These are phyloP conservation scores for Conticribra weissflogii DNA, from an alignment of 108 stramenopile species.

Conservation along the genomic window DNA sequence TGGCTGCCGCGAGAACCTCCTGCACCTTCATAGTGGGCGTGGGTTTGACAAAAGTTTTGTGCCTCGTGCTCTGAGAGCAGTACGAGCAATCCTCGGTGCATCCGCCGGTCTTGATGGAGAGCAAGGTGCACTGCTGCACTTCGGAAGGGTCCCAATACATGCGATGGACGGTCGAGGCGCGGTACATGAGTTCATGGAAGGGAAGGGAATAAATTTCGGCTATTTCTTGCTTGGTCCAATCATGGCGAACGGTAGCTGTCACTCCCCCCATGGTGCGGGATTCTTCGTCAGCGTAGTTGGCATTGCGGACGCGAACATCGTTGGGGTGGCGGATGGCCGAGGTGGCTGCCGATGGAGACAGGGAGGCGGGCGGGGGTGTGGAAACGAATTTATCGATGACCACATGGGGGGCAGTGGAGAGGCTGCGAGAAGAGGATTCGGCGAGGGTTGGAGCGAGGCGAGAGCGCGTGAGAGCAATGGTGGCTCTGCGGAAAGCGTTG, in stretches of 20 bases:
- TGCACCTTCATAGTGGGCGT: slow-evolving; percentile 98
- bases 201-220: slow-evolving; percentile 89
- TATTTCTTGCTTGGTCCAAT: slow-evolving; percentile 95
- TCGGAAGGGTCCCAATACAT: slow-evolving; percentile 97
- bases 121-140: slow-evolving; percentile 96
- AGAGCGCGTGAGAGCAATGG: slow-evolving; percentile 15
- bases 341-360: background rate
- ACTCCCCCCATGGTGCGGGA: slow-evolving; percentile 74
- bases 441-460: background rate
- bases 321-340: slow-evolving; percentile 57
- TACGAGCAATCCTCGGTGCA: slow-evolving; percentile 98
- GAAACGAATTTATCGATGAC: slow-evolving; percentile 40
- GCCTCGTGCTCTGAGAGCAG: slow-evolving; percentile 93
- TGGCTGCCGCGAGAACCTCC: slow-evolving; percentile 94
- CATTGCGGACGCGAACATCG: slow-evolving; percentile 76
- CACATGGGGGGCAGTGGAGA: slow-evolving; percentile 34
- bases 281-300: slow-evolving; percentile 67
- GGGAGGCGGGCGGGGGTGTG: slow-evolving; percentile 11
- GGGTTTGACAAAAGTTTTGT: slow-evolving; percentile 98
- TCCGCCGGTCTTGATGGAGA: slow-evolving; percentile 98
- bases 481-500: slow-evolving; percentile 17
- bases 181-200: slow-evolving; percentile 96
- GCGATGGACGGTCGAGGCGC: slow-evolving; percentile 93
- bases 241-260: slow-evolving; percentile 78
- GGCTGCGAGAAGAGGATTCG: slow-evolving; percentile 2